Percentiles rank a stretch among this genome's conserved stretches.
Conservation (phyloP, 306 rosid species). For the Crotalaria pallida region DNA sequence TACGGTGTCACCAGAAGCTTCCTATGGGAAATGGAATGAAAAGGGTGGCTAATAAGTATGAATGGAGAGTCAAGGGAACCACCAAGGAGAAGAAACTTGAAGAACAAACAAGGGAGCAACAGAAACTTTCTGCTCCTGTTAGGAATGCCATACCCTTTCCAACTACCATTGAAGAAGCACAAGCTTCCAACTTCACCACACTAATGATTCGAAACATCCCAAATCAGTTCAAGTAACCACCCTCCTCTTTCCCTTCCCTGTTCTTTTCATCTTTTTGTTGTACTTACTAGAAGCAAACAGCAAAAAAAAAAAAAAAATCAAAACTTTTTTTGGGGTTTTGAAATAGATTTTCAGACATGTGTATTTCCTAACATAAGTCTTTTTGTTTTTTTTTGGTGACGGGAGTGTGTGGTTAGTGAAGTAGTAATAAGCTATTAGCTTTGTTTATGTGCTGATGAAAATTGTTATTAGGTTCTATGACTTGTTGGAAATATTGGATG, state of each 20-base stretch:
- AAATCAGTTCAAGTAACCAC: slow-evolving; percentile 1
- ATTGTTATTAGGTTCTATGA: background rate
- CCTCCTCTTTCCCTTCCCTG: background rate
- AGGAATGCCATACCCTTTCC: background rate
- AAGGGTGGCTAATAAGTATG: too few relatives aligned
- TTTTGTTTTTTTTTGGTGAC: too few relatives aligned
- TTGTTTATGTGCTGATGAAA: background rate
- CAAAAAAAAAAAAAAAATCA: too few relatives aligned
- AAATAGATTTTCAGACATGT: too few relatives aligned
- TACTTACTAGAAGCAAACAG: too few relatives aligned
- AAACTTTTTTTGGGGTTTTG: too few relatives aligned
- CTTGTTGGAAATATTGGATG: slow-evolving; percentile 20
- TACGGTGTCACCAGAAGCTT: background rate
- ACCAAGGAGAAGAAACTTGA: too few relatives aligned
- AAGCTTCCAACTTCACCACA: background rate
- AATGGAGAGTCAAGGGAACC: background rate
- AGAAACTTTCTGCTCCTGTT: background rate
- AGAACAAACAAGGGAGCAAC: background rate
- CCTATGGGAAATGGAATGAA: too few relatives aligned
- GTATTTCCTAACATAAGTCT: too few relatives aligned
- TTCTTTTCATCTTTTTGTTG: background rate
- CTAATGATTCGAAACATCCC: slow-evolving; percentile 29
- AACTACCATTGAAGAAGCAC: background rate
- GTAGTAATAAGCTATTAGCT: too few relatives aligned
- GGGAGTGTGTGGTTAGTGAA: background rate